These are phyloP conservation scores for Schizophyllum amplum DNA, from an alignment of 1,284 basidiomycete species.

Conservation along the genomic window DNA sequence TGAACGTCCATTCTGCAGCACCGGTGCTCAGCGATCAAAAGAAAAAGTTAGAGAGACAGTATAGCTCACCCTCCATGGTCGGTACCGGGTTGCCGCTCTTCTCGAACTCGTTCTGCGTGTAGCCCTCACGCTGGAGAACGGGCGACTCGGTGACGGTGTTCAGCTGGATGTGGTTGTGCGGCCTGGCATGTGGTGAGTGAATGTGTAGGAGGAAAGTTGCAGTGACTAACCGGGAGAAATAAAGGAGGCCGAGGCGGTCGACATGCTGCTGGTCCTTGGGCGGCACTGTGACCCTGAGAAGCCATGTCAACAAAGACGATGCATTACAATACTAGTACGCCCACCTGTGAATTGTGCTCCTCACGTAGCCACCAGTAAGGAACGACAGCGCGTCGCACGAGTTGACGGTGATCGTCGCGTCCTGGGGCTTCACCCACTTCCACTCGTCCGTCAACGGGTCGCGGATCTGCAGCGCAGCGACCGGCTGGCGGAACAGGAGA, in stretches of 20 bases:
- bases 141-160: slow-evolving; percentile 28
- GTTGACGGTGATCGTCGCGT: slow-evolving; percentile 42
- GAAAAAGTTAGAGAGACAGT: background rate
- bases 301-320: no score
- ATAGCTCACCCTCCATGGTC: slow-evolving; percentile 13
- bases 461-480: slow-evolving; percentile 36
- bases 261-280: slow-evolving; percentile 15
- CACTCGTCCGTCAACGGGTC: slow-evolving; percentile 28
- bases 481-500: slow-evolving; percentile 37
- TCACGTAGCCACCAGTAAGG: slow-evolving; percentile 43
- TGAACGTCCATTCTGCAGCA: slow-evolving; percentile 13
- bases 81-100: slow-evolving; percentile 13
- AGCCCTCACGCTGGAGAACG: slow-evolving; percentile 11
- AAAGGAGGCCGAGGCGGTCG: slow-evolving; percentile 29
- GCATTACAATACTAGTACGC: no score
- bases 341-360: slow-evolving; percentile 47
- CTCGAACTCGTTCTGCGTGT: slow-evolving; percentile 12
- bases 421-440: slow-evolving; percentile 41
- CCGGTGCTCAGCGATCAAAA: background rate
- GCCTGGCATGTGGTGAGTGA: background rate
- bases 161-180: slow-evolving; percentile 18
- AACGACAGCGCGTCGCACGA: slow-evolving; percentile 44
- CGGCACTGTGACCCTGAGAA: slow-evolving; percentile 14
- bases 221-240: slow-evolving; percentile 12
- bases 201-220: background rate